phyloP scores from a whole-genome alignment of 495 filamentous ascomycete genomes.

The Extremus antarcticus region DNA sequence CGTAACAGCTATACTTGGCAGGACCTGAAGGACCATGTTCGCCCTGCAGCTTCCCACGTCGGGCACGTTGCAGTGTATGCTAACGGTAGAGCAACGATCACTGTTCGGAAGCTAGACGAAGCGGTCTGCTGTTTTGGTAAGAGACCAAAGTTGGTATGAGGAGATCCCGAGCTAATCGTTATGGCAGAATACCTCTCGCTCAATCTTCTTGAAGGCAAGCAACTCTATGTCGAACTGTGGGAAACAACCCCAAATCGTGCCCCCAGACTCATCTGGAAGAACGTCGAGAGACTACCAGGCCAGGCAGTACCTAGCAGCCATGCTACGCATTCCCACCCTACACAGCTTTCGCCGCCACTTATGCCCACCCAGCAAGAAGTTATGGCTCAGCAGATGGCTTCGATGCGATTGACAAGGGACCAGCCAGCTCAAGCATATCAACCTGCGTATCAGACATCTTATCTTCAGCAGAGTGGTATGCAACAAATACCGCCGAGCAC shows the following conservation, averaged over 20 bases:
- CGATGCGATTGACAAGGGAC: not conserved
- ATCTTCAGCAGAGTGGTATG: not conserved
- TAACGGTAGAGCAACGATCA: not conserved
- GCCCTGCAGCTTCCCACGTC: conserved; percentile 7
- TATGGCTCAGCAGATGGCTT: not conserved
- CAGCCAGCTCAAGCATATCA: not conserved
- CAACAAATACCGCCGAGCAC: not conserved
- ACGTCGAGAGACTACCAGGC: not conserved
- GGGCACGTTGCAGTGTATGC: conserved; percentile 5
- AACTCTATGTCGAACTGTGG: conserved; percentile 9
- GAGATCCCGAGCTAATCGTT: not conserved
- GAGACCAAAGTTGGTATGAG: not conserved
- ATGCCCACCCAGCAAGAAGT: not conserved
- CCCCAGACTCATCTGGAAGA: not conserved
- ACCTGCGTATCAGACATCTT: not conserved
- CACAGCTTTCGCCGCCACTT: not conserved
- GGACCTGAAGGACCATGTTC: conserved; percentile 17
- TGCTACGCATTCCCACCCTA: not conserved
- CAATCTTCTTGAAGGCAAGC: not conserved
- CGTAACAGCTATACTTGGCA: conserved; percentile 15
- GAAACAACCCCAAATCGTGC: not conserved
- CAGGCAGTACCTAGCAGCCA: not conserved
- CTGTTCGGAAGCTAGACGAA: conserved; percentile 1
- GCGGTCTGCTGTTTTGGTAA: conserved; percentile 12
- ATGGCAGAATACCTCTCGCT: conserved; percentile 3